phyloP scores from a whole-genome alignment of 2,329 filamentous ascomycete species.

The Fusarium tuaranense region DNA sequence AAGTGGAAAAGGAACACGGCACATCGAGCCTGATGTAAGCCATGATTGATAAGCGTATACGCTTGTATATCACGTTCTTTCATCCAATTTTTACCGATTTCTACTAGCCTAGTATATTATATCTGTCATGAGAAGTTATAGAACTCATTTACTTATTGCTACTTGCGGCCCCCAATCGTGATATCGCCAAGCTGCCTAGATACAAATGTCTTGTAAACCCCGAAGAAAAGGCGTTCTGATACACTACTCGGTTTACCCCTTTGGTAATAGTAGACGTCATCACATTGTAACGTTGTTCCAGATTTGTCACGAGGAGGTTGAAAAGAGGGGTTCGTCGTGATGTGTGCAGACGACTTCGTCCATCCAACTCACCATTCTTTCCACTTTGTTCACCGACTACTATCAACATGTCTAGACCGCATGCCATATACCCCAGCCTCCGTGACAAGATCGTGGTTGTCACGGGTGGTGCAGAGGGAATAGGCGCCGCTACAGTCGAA shows the following conservation, averaged over 20 bases:
- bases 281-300: neutral
- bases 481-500: conserved; percentile 58
- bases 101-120: neutral
- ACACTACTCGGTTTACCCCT: neutral
- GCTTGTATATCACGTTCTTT: neutral
- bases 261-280: neutral
- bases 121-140: neutral
- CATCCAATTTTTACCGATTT: neutral
- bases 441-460: conserved; percentile 55
- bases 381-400: neutral
- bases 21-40: neutral
- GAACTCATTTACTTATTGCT: neutral
- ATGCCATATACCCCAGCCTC: conserved; percentile 57
- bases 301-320: neutral
- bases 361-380: neutral
- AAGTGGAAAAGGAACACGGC: too few species aligned
- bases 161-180: neutral
- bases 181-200: neutral
- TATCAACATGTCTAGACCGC: conserved; percentile 6
- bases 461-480: conserved; percentile 60
- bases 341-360: neutral
- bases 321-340: neutral
- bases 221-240: neutral
- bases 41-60: neutral
- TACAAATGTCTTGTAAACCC: neutral